Evolutionary conservation across 129 eudicot species (phyloP), one percentile per base, ranked within the genome.

Genomic region (Saposhnikovia divaricata): DNA sequence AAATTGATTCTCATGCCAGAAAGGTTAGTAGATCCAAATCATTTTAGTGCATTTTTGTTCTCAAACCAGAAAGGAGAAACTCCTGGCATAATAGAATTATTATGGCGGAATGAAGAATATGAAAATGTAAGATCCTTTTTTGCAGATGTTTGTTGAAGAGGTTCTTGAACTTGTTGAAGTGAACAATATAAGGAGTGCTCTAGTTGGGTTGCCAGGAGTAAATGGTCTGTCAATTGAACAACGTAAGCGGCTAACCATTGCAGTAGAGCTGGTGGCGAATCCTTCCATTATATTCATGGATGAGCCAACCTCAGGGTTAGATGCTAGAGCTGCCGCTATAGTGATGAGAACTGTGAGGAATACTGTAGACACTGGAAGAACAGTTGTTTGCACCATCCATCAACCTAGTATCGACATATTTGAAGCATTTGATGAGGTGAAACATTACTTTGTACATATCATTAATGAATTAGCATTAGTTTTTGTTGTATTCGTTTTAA

Each of bases 261-360:
- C 93, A 25, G 91, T 89, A 40, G 91, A 89, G 82, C 82, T 89
- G 27, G 93, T 89, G 13, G 87, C 93, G 0, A 89, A 89, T 80
- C 93, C 93, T 3, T 89, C 93, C 0, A 87, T 89, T 16, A 89
- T 89, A 57, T 87, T 87, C 82, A 89, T 87, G 90, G 90, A 89
- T 40, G 90, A 87, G 70, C 89, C 90, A 42, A 87, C 90, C 16
- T 89, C 93, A 19, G 93, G 93, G 38, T 78, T 89, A 6, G 92
- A 87, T 89, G 93, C 90, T 6, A 71, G 90, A 83, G 90, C 90
- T 43, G 90, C 89, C 21, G 87, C 89, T 50, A 87, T 89, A 31
- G 90, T 87, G 61, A 89, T 89, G 93, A 83, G 93, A 71, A 81
- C 90, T 7, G 88, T 89, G 12, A 80, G 90, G 72, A 86, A 89